Evolutionary conservation across 176 grass and related monocot species (phyloP).

Genomic region (Rhynchospora pubera): DNA sequence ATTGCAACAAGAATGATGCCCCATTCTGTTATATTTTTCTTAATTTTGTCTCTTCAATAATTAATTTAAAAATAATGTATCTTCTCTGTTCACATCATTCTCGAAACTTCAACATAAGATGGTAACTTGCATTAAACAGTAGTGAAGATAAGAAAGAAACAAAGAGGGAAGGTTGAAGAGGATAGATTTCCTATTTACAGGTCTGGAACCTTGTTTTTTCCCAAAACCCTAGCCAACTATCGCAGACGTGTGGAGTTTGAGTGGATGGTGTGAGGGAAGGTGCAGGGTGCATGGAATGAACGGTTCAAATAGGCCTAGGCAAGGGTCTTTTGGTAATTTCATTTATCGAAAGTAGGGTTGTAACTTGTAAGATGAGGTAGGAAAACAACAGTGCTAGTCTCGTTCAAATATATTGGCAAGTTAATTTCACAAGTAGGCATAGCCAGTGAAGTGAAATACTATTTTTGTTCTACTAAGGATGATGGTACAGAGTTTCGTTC

Average conservation of each 20-base stretch:
- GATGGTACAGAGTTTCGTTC: background rate
- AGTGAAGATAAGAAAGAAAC: background rate
- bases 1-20: constrained; percentile 97
- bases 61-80: background rate
- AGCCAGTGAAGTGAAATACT: constrained; percentile 1
- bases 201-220: background rate
- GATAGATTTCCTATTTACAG: constrained; percentile 2
- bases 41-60: constrained; percentile 5
- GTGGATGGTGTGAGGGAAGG: background rate
- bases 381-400: constrained; percentile 16
- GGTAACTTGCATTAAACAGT: background rate
- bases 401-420: constrained; percentile 5
- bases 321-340: constrained; percentile 11
- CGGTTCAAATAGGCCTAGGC: constrained; percentile 14
- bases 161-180: background rate
- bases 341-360: background rate
- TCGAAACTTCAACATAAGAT: background rate
- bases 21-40: constrained; percentile 41
- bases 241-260: background rate
- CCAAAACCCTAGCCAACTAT: constrained; percentile 6
- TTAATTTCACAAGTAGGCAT: background rate
- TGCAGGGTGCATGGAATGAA: constrained; percentile 4
- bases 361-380: constrained; percentile 13
- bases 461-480: background rate
- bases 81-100: background rate